Evolutionary conservation across 2,329 filamentous ascomycete species (phyloP).

Genomic region (Cladosporium sp.): DNA sequence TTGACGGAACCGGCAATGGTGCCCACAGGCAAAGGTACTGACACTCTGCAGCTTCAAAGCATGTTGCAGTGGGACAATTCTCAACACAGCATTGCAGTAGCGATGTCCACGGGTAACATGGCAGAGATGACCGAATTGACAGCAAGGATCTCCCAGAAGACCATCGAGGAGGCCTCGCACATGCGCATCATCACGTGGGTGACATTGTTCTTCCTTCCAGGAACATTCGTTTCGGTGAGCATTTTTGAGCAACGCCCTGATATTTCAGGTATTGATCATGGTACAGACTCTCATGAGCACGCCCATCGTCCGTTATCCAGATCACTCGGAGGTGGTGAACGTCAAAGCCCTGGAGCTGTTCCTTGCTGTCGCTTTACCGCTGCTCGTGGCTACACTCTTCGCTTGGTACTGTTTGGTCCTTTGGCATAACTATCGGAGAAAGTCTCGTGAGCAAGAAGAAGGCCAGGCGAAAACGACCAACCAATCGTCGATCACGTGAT

Average conservation of each 20-base stretch:
- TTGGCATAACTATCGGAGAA: constrained; percentile 10
- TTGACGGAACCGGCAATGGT: not conserved
- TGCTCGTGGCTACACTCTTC: constrained; percentile 31
- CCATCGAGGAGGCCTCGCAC: constrained; percentile 35
- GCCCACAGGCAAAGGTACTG: not conserved
- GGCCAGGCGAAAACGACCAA: too few species aligned
- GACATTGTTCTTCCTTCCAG: constrained; percentile 39
- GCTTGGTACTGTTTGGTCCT: constrained; percentile 32
- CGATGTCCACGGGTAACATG: constrained; percentile 26
- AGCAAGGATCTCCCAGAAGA: constrained; percentile 31
- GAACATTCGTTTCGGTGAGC: constrained; percentile 39
- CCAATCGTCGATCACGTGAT: too few species aligned
- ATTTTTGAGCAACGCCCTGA: not conserved
- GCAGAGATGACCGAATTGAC: constrained; percentile 25
- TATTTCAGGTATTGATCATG: not conserved
- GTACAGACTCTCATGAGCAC: constrained; percentile 38
- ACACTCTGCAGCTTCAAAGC: constrained; percentile 22
- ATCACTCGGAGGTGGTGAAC: constrained; percentile 17
- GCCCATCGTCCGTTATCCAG: constrained; percentile 26
- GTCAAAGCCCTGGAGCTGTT: constrained; percentile 28
- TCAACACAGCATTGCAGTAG: constrained; percentile 23
- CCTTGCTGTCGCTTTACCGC: constrained; percentile 30
- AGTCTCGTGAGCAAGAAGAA: too few species aligned
- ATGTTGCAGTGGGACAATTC: constrained; percentile 32
- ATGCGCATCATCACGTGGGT: constrained; percentile 40